A percentile compares a stretch with the other conserved stretches of the same genome.
Evolutionary conservation across 176 grass and related monocot genomes (phyloP).

Genomic region (Bromus sterilis): DNA sequence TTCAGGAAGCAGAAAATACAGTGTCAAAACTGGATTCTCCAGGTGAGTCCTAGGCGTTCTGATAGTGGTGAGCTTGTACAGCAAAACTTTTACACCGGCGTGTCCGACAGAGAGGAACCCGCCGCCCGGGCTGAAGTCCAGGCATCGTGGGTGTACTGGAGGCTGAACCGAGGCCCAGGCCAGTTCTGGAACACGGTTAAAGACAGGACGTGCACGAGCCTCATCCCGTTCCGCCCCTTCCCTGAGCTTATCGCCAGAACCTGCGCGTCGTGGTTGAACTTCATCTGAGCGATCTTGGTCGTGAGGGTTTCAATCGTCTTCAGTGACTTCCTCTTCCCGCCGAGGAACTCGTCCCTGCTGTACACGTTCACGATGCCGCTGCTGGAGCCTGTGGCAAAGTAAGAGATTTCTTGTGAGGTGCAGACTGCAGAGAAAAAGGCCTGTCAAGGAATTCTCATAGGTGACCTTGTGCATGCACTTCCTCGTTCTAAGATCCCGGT

Average conservation of each 20-base stretch:
- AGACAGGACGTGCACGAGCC: slow-evolving; percentile 67
- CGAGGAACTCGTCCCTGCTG: slow-evolving; percentile 69
- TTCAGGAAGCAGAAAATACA: neutral
- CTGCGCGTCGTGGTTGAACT: slow-evolving; percentile 66
- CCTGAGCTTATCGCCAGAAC: slow-evolving; percentile 66
- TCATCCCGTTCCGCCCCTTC: slow-evolving; percentile 60
- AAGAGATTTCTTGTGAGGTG: slow-evolving; percentile 44
- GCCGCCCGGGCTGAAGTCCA: slow-evolving; percentile 75
- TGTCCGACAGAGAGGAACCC: slow-evolving; percentile 74
- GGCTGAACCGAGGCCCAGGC: slow-evolving; percentile 46
- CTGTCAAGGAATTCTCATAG: slow-evolving; percentile 60
- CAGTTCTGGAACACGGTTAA: slow-evolving; percentile 76
- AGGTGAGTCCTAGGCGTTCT: slow-evolving; percentile 34
- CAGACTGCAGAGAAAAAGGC: slow-evolving; percentile 60
- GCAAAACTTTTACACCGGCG: slow-evolving; percentile 51
- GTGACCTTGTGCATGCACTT: slow-evolving; percentile 69
- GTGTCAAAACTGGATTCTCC: slow-evolving; percentile 10
- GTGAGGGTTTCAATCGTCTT: slow-evolving; percentile 66
- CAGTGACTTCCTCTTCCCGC: slow-evolving; percentile 58
- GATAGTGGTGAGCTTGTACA: slow-evolving; percentile 88
- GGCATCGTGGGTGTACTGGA: slow-evolving; percentile 45
- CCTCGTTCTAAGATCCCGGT: slow-evolving; percentile 78
- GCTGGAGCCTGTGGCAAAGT: slow-evolving; percentile 62
- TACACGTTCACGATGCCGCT: slow-evolving; percentile 78
- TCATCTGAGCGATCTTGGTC: slow-evolving; percentile 52